Evolutionary conservation across 495 filamentous ascomycete species (phyloP), one percentile per base, ranked within the genome.

Genomic region (Amorphotheca resinae): DNA sequence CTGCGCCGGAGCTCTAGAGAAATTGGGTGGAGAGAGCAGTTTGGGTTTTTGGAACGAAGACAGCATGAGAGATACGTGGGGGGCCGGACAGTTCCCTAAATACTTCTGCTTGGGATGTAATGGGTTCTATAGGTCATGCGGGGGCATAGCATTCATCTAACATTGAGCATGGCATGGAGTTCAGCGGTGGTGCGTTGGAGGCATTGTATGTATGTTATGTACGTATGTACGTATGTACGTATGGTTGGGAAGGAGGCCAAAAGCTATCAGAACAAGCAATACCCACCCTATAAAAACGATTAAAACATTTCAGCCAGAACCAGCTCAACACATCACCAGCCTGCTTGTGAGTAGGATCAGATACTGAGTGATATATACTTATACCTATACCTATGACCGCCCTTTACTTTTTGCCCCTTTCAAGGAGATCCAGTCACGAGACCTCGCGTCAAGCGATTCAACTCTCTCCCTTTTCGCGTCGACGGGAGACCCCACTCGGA

Each of bases 161-260:
- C 16, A 43, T 35, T 43, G 30, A 21, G 41, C 31, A 35, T 33
- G 41, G 41, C 31, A 35, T 33, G 41, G 41, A 34, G 41, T 43
- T 43, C 9, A 11, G 26, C 25, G 28, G 41, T 34, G 17, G 39
- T 11, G 18, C n/a, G n/a, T n/a, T n/a, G n/a, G n/a, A n/a, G n/a
- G n/a, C n/a, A n/a, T n/a, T n/a, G n/a, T n/a, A n/a, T n/a, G n/a
- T n/a, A n/a, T n/a, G n/a, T n/a, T n/a, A n/a, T n/a, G n/a, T n/a
- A n/a, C n/a, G n/a, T n/a, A n/a, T n/a, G n/a, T n/a, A n/a, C n/a
- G n/a, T n/a, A n/a, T n/a, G n/a, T n/a, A 15, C 31, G 12, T 31
- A 15, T 34, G 22, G 22, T 21, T 28, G 22, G 23, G 9, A 40
- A 22, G 38, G 20, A 12, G 1, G 38, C 9, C 4, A 40, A 40